Evolutionary conservation across 768 basidiomycete genomes (phyloP), one percentile per base, ranked within the genome.

Genomic region (Pilatotrama ljubarskyi): DNA sequence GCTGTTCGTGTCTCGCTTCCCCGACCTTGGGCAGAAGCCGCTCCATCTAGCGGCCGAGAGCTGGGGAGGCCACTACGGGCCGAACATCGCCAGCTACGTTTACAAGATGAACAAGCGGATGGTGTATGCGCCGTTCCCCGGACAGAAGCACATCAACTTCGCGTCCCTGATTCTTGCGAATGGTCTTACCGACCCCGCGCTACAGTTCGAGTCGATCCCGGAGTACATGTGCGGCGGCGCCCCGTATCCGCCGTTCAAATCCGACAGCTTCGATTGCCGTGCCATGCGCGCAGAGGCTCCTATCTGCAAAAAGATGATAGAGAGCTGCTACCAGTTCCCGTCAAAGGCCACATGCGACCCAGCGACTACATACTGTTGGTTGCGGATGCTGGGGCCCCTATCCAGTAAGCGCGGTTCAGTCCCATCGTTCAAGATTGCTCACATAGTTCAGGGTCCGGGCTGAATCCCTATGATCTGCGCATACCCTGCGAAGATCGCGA

Each of bases 281-380:
- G 74, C 84, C 1, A 73, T 95, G 64, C 77, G 83, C 53, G 65
- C 76, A 49, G 92, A 90, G 72, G 80, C 84, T 9, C 84, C 88
- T 0, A 84, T 84, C 2, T 96, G 95, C 75, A 84, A 93, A 69
- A 77, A 82, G 29, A 76, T 95, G 35, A 81, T 88, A 65, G 79
- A 88, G 53, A 76, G 80, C 24, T 96, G 95, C 76, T 89, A 91
- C 70, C 68, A 78, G 44, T 84, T 73, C 61, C 73, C 80, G 61
- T 84, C 82, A 8, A 81, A 81, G 41, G 78, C 86, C n/a, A 77
- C 84, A 24, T 91, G 91, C 64, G 79, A 87, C 11, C 85, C 90
- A 47, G 91, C 93, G 2, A 75, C 77, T 2, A 65, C 88, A 36
- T 91, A 92, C 74, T 95, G 93, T 78, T 87, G 83, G 68, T 75